Conservation (phyloP, 331 rosid genomes). For the Acacia concinna region DNA sequence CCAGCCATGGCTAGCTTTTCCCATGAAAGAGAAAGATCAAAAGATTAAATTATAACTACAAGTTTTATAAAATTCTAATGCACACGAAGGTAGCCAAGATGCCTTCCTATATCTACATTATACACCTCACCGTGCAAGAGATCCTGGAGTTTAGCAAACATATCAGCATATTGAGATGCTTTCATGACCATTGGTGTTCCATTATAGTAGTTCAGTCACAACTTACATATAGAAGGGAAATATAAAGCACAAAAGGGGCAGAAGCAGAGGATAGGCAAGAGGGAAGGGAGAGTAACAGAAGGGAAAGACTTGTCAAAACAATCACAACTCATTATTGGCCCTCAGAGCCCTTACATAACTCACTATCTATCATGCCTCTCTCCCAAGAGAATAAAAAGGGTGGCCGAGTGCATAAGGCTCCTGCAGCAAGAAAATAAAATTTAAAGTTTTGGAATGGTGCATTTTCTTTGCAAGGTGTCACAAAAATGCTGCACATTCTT, state of each 20-base stretch:
- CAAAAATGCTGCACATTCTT: background rate
- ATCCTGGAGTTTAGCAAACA: conserved; percentile 5
- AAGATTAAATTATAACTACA: background rate
- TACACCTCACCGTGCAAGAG: background rate
- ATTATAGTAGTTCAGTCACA: background rate
- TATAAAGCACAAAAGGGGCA: background rate
- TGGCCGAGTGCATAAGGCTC: too few species aligned
- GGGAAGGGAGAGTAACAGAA: background rate
- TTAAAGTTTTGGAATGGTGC: conserved; percentile 11
- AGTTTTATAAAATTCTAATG: background rate
- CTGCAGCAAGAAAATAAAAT: background rate
- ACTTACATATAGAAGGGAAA: background rate
- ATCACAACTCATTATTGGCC: background rate
- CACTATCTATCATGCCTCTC: background rate
- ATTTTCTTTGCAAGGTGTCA: background rate
- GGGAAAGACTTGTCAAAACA: background rate
- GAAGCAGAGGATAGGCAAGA: background rate
- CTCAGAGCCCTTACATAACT: background rate
- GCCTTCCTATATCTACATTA: conserved; percentile 4
- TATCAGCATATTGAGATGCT: background rate
- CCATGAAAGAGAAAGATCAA: conserved; percentile 1
- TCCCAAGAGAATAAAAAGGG: background rate
- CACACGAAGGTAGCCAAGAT: background rate
- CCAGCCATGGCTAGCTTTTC: background rate
- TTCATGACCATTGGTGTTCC: background rate